These are phyloP conservation scores for Juglanconis oblonga DNA, from an alignment of 2,329 filamentous ascomycete species.

Conservation along the genomic window DNA sequence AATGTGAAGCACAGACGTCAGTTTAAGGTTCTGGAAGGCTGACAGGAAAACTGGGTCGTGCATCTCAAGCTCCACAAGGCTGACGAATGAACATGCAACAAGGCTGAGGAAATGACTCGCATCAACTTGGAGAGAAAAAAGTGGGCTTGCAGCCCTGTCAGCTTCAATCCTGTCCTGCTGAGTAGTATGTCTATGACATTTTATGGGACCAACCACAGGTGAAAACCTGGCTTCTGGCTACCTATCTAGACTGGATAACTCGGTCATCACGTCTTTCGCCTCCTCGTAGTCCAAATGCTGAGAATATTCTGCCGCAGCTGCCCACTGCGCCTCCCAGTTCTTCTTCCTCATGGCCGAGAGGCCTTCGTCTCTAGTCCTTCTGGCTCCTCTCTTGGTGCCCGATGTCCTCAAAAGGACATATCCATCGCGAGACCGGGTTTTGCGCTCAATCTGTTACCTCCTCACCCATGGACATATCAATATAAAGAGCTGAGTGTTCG, in stretches of 20 bases:
- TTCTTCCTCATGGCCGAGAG: slow-evolving; percentile 20
- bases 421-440: no score
- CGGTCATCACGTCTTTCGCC: slow-evolving; percentile 4
- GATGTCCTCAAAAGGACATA: slow-evolving; percentile 15
- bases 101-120: no score
- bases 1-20: not conserved
- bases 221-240: no score
- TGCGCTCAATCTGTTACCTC: no score
- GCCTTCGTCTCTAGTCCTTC: slow-evolving; percentile 3
- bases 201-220: no score
- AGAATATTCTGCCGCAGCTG: slow-evolving; percentile 16
- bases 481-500: no score
- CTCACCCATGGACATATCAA: no score
- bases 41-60: not conserved
- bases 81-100: no score
- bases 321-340: slow-evolving; percentile 15
- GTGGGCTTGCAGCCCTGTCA: slow-evolving; percentile 10
- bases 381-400: slow-evolving; percentile 14
- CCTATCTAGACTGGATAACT: no score
- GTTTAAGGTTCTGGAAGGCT: not conserved
- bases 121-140: no score
- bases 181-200: no score
- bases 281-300: slow-evolving; percentile 21
- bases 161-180: slow-evolving; percentile 6
- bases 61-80: not conserved